Evolutionary conservation across 2,329 filamentous ascomycete species (phyloP).

Genomic region (Diplodia seriata): DNA sequence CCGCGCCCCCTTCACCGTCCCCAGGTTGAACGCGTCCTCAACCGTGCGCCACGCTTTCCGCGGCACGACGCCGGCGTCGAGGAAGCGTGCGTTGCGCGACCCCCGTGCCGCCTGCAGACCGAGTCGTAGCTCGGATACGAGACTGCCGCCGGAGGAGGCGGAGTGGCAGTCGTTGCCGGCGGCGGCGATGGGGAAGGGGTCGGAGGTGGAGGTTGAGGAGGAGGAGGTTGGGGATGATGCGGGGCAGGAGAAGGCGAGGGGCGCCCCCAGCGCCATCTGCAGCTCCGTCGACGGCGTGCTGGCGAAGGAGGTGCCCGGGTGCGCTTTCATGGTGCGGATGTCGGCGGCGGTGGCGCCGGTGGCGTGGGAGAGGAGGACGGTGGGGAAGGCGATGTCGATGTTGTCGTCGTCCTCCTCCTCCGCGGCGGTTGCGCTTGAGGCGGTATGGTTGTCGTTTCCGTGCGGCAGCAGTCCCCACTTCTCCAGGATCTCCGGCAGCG

Average conservation of each 20-base stretch:
- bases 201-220: constrained; percentile 57
- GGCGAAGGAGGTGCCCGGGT: constrained; percentile 50
- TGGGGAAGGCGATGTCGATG: neutral
- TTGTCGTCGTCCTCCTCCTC: too few relatives aligned
- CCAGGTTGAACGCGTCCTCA: constrained; percentile 58
- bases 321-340: constrained; percentile 42
- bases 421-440: too few relatives aligned
- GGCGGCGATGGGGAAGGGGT: constrained; percentile 39
- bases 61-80: constrained; percentile 55
- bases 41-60: constrained; percentile 55
- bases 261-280: constrained; percentile 54
- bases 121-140: constrained; percentile 50
- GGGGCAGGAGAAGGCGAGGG: constrained; percentile 48
- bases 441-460: too few relatives aligned
- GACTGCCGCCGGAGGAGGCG: constrained; percentile 55
- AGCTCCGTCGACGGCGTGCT: constrained; percentile 60
- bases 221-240: constrained; percentile 46
- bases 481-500: constrained; percentile 40
- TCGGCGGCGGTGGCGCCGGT: constrained; percentile 45
- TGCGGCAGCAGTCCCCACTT: constrained; percentile 50
- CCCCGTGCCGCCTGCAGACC: constrained; percentile 51
- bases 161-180: constrained; percentile 64
- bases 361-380: constrained; percentile 53
- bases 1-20: constrained; percentile 56
- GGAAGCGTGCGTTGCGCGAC: constrained; percentile 51